phyloP scores from a whole-genome alignment of 768 basidiomycete genomes.

The Termitomyces eurrhizus region DNA sequence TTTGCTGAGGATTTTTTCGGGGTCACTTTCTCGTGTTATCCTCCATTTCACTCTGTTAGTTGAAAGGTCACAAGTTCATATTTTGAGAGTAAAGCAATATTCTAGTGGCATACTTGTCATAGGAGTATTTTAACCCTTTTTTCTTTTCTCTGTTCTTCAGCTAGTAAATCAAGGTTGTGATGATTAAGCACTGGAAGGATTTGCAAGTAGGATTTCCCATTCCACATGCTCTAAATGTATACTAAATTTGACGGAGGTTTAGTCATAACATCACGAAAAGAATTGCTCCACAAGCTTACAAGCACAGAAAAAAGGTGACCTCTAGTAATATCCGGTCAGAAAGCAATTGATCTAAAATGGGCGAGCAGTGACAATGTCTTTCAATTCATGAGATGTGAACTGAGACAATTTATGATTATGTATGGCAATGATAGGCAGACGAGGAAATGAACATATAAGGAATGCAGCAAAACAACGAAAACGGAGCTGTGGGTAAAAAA shows the following conservation, averaged over 20 bases:
- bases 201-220: neutral
- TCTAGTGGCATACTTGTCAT: neutral
- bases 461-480: conserved; percentile 36
- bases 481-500: conserved; percentile 33
- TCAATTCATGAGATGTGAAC: conserved; percentile 3
- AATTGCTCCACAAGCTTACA: neutral
- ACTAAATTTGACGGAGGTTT: neutral
- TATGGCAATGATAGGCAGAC: conserved; percentile 14
- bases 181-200: too few species aligned
- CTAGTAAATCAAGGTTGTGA: neutral
- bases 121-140: neutral
- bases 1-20: too few species aligned
- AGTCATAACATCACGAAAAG: neutral
- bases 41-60: too few species aligned
- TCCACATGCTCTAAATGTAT: neutral
- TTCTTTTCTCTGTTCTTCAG: neutral
- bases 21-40: too few species aligned
- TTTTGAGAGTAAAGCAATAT: neutral
- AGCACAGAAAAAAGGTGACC: neutral
- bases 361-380: neutral
- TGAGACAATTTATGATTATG: conserved; percentile 18
- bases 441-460: conserved; percentile 21
- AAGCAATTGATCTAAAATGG: neutral
- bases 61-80: neutral
- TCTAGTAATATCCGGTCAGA: neutral